Evolutionary conservation across 305 asterid species (phyloP), one percentile per base, ranked within the genome.

Genomic region (Fraxinus sp.): DNA sequence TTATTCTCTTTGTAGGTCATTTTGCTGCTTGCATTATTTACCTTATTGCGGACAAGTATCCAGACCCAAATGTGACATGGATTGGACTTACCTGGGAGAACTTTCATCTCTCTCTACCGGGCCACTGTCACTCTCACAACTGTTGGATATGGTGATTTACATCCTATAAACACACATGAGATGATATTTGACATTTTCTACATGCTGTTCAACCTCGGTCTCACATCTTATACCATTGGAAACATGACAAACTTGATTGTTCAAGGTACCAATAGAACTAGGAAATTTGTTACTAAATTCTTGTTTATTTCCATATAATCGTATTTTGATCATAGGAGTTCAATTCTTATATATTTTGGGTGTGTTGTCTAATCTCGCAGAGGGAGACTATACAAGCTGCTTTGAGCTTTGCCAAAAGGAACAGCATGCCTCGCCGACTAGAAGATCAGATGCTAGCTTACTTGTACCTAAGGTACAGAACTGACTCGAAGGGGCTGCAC

Each of bases 401-500:
- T 24, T 77, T 89, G 4, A 83, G 89, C 79, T 91, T 91, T 76
- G 89, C 91, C 33, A 88, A 86, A 41, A 89, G 95, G 86, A 91
- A 90, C 74, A 89, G 80, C 16, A 79, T 91, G 83, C 91, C 94
- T 3, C 82, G 78, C 76, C 84, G 89, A 2, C 94, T 91, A 75
- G 90, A 89, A 82, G 94, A 90, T 28, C 95, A 91, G 83, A 90
- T 91, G 91, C 83, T 89, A 82, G 89, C 95, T 13, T 95, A 95
- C 88, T 86, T 94, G 86, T 57, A 88, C 87, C 85, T 88, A 87
- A 90, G 90, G 85, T 91, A 74, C 75, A 78, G 88, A 66, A 90
- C 95, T 0, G 93, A 95, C 76, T 92, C 96, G 0, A 97, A 93
- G 85, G 98, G 97, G 59, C 87, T 95, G 22, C 94, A 90, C 70